A percentile compares a stretch with the other conserved stretches of the same genome.
Conservation (phyloP, 768 basidiomycete species). For the Dendrothele bispora region DNA sequence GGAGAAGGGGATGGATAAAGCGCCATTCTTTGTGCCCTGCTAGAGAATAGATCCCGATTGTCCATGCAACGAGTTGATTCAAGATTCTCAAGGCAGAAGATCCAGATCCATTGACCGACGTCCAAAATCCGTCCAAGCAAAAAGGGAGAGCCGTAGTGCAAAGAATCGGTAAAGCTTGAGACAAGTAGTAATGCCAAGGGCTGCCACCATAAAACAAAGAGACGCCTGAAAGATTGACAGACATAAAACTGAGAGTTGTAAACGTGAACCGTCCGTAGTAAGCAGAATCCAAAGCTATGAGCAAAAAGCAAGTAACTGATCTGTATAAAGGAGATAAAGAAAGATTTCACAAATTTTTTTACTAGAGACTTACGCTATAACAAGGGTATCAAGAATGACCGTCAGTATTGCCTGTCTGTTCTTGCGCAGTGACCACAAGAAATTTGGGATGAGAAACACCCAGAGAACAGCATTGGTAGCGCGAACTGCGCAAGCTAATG, state of each 20-base stretch:
- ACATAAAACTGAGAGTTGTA: slow-evolving; percentile 81
- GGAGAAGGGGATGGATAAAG: slow-evolving; percentile 90
- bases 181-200: slow-evolving; percentile 86
- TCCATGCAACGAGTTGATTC: slow-evolving; percentile 57
- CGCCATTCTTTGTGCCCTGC: slow-evolving; percentile 97
- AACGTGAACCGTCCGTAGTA: slow-evolving; percentile 70
- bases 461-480: slow-evolving; percentile 90
- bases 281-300: slow-evolving; percentile 60
- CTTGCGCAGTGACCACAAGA: slow-evolving; percentile 55
- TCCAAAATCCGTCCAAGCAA: slow-evolving; percentile 58
- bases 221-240: slow-evolving; percentile 79
- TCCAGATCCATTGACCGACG: slow-evolving; percentile 21
- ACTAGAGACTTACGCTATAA: slow-evolving; percentile 43
- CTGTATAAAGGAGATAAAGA: slow-evolving; percentile 24
- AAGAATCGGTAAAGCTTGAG: slow-evolving; percentile 83
- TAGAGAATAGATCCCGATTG: slow-evolving; percentile 68
- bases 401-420: slow-evolving; percentile 26
- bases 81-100: slow-evolving; percentile 40
- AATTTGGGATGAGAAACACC: slow-evolving; percentile 61
- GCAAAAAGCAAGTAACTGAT: slow-evolving; percentile 16
- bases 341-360: not conserved
- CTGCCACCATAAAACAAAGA: slow-evolving; percentile 92
- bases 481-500: slow-evolving; percentile 78
- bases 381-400: slow-evolving; percentile 37
- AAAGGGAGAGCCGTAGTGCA: slow-evolving; percentile 76